Conservation (phyloP, 2,329 filamentous ascomycete genomes). For the Chaetomium olivaceum region DNA sequence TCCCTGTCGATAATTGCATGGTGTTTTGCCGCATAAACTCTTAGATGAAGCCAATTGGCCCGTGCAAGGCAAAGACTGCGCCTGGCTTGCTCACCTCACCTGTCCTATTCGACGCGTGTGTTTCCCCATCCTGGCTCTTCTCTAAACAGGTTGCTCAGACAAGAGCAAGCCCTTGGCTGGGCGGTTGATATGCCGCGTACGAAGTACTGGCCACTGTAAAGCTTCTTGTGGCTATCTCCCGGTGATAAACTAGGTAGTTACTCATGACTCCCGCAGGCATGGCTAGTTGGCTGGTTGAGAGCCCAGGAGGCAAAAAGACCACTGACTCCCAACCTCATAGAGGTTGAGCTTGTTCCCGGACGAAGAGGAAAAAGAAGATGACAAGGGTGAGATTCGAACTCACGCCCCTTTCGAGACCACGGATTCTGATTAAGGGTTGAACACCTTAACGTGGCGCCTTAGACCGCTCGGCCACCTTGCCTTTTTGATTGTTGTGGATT, state of each 20-base stretch:
- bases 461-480: constrained; percentile 28
- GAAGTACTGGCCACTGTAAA: too few relatives aligned
- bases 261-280: background rate
- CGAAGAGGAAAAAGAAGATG: constrained; percentile 13
- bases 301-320: background rate
- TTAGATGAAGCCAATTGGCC: background rate
- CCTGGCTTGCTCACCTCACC: background rate
- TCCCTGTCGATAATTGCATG: background rate
- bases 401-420: constrained; percentile 27
- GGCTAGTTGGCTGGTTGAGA: background rate
- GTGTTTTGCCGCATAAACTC: constrained; percentile 1
- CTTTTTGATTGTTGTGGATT: constrained; percentile 11
- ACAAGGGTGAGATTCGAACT: constrained; percentile 28
- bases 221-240: too few relatives aligned
- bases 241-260: background rate
- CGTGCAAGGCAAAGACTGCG: background rate
- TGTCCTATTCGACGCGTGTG: background rate
- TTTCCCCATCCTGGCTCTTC: background rate
- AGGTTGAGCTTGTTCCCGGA: background rate
- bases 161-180: too few relatives aligned
- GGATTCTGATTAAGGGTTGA: constrained; percentile 24
- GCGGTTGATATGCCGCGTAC: background rate
- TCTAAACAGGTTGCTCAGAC: background rate
- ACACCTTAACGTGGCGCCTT: constrained; percentile 28
- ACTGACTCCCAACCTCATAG: background rate